These are phyloP conservation scores for Hypoxylon rubiginosum DNA, from an alignment of 2,329 filamentous ascomycete species.

Conservation along the genomic window DNA sequence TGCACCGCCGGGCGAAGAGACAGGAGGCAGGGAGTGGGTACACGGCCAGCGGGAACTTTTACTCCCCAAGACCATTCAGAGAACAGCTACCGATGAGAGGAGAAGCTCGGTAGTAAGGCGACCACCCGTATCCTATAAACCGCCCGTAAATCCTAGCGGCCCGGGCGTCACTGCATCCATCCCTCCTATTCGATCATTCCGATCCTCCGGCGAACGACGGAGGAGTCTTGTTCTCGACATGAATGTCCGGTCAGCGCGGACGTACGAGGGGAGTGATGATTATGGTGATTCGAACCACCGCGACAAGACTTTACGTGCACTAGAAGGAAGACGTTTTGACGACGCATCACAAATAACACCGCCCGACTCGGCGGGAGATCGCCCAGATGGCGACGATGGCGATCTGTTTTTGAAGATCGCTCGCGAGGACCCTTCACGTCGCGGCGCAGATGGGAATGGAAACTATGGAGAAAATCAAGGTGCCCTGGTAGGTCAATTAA, in stretches of 20 bases:
- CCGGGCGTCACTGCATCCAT: constrained; percentile 54
- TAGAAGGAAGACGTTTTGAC: constrained; percentile 62
- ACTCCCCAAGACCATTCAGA: constrained; percentile 60
- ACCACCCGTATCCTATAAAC: constrained; percentile 66
- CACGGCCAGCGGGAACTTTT: constrained; percentile 64
- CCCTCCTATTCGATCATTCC: constrained; percentile 68
- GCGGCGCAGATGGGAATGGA: constrained; percentile 53
- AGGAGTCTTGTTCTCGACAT: constrained; percentile 68
- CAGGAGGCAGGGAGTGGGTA: constrained; percentile 54
- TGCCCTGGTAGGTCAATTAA: constrained; percentile 60
- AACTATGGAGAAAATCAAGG: constrained; percentile 55
- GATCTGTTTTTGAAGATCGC: constrained; percentile 73
- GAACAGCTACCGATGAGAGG: constrained; percentile 63
- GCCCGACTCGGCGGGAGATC: constrained; percentile 56
- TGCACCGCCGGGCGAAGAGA: constrained; percentile 46
- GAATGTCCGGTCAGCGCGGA: constrained; percentile 59
- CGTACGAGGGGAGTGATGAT: constrained; percentile 61
- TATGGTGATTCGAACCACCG: constrained; percentile 59
- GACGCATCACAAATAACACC: constrained; percentile 58
- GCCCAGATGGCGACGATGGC: constrained; percentile 64
- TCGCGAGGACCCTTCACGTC: constrained; percentile 63
- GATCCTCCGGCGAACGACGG: constrained; percentile 69
- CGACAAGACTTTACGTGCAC: constrained; percentile 64
- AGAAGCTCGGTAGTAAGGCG: constrained; percentile 58
- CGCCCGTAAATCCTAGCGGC: constrained; percentile 52